Base-by-base conservation (phyloP, 176 grass and related monocot species). In the Zizania latifolia region DNA sequence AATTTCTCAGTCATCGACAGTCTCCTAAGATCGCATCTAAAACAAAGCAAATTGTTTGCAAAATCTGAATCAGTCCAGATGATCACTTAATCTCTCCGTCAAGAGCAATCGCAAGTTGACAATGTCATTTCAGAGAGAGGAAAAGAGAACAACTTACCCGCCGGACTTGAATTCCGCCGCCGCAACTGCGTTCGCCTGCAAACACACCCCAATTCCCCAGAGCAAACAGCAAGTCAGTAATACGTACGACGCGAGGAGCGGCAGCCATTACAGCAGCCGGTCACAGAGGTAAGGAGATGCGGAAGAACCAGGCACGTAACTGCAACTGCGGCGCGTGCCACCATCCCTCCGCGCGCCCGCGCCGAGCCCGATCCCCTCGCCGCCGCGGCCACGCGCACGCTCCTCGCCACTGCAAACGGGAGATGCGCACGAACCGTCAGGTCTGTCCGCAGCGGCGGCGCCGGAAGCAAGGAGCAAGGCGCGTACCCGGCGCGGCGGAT, bases 171-270 rank as follows among this genome's bases (percentile, higher is more conserved):
- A 79, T 76, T 59, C 63, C 43, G 58, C 36, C 16, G 41, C 44
- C 0, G 34, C 60, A 30, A 26, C 75, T n/a, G 82, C 58, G 76
- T 83, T 80, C 21, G 35, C 84, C 84, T 86, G 84, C 71, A 53
- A 61, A 70, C 19, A 28, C 79, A 78, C 43, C 70, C n/a, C 40
- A 15, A 41, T 4, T 15, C 34, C 3, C 34, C 50, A 17, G 1
- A 48, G 8, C 2, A 58, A 38, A 68, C 38, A 51, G 10, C 2
- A 24, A 34, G 36, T 67, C 71, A 63, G 70, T 13, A 59, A 39
- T 5, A 15, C 9, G 14, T 5, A 19, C 22, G n/a, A 59, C n/a
- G 40, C 17, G 16, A 2, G 11, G 8, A 24, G 45, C 45, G 45
- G 16, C 15, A 5, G 2, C 0, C 7, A 21, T n/a, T n/a, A n/a